phyloP scores from a whole-genome alignment of 176 grass and related monocot species.

The Puccinellia tenuiflora region DNA sequence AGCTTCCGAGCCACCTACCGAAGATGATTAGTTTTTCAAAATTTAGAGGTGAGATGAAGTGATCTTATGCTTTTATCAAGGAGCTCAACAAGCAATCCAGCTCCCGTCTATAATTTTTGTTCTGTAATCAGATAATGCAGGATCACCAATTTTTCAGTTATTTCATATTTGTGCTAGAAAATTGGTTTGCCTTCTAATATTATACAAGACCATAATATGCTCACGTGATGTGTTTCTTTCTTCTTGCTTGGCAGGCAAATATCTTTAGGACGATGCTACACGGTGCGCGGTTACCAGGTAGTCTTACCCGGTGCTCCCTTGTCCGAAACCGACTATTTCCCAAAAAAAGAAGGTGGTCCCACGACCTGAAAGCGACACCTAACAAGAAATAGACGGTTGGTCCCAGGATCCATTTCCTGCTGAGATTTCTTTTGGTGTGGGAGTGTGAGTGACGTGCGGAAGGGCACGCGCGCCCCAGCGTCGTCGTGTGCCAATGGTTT shows the following conservation, averaged over 20 bases:
- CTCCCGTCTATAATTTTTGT: neutral
- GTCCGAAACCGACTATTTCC: no score
- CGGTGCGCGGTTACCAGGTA: no score
- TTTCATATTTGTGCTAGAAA: neutral
- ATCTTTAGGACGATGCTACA: no score
- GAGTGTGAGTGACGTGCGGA: no score
- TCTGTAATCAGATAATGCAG: neutral
- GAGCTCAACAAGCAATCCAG: neutral
- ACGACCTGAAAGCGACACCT: no score
- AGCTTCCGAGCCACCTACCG: constrained; percentile 38
- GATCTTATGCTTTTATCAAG: neutral
- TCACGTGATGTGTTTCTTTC: neutral
- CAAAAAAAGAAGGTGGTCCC: no score
- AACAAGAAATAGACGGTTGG: no score
- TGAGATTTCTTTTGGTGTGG: no score
- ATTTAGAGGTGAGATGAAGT: constrained; percentile 35
- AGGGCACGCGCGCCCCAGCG: no score
- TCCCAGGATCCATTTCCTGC: no score
- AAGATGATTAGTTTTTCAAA: constrained; percentile 24
- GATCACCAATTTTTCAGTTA: neutral
- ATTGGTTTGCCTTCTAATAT: neutral
- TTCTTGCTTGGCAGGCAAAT: constrained; percentile 18
- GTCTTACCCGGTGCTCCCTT: no score
- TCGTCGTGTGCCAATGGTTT: no score
- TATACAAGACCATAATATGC: neutral